Evolutionary conservation across 306 rosid genomes (phyloP), one percentile per base, ranked within the genome.

Genomic region (Cicer cuneatum): DNA sequence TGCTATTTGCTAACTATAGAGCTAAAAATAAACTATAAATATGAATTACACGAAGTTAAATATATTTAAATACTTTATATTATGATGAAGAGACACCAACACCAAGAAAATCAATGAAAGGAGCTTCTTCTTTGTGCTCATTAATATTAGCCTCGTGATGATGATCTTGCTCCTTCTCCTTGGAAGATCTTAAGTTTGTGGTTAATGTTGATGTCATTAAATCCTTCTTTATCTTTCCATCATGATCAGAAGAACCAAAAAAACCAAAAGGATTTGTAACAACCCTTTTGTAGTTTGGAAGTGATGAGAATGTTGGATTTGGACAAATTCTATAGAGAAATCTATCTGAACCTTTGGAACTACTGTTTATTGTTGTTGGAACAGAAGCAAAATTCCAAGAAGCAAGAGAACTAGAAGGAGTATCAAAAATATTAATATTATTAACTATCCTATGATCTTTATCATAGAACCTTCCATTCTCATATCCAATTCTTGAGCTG

Each of bases 101-200:
- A 69, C 97, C 97, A 66, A 91, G 92, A 86, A 91, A 91, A 91
- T 91, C 97, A 67, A 91, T 89, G 89, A 91, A 91, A 57, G 88
- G 88, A 72, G 86, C 84, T 67, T 87, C 84, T 67, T 87, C 77
- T 79, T 80, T 86, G 51, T 71, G 82, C 21, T 77, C 80, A 21
- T 79, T 75, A 62, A 69, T 51, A 10, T 37, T 71, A 39, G 87
- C 65, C 8, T 76, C 73, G 64, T 69, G 51, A 76, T 78, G 52
- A 76, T 78, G 80, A 66, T 40, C 77, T 74, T 66, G 48, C 48
- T 80, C 86, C 66, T 87, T 86, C 69, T 78, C 83, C 5, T 37
- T 40, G 8, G 90, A 63, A 66, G 73, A 12, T 18, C 14, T 83
- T 64, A 72, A 71, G 62, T 78, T 86, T 8, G 54, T 14, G 35